Evolutionary conservation across 768 basidiomycete species (phyloP), one percentile per base, ranked within the genome.

Genomic region (Lactarius quietus): DNA sequence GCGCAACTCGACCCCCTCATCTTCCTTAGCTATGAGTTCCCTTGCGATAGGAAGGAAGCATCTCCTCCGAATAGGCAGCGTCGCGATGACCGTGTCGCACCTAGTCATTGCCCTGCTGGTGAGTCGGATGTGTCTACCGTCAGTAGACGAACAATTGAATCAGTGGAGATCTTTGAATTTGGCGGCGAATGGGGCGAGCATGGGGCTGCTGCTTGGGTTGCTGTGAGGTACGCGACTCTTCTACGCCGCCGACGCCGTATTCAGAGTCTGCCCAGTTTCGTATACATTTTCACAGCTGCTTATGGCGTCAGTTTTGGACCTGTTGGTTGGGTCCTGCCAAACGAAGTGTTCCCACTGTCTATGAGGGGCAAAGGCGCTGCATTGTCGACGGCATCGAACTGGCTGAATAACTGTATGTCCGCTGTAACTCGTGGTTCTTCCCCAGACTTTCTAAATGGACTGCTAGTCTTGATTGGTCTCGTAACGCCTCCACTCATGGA

Each of bases 301-400:
- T 93, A 92, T 72, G 92, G 91, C 0, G 75, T 87, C 43, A 89
- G 87, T 36, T 85, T 89, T 67, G 92, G 92, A 1, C 90, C 92
- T 0, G 82, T 93, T 66, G 87, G 86, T 3, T 94, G 92, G 92
- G 85, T 93, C 1, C 82, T 94, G 9, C 89, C 92, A 0, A 86
- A 84, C 67, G 92, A 95, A 75, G 86, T 95, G 2, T 93, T 93
- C 71, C 85, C 93, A 1, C 77, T 90, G 0, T 88, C 89, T 3
- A 81, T 90, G 76, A 81, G 92, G 67, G 88, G 89, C 69, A 87
- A 87, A 72, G 93, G 93, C 56, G 92, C 94, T 6, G 85, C 92
- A 28, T 71, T 95, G 26, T 86, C 90, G 23, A 93, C 92, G 2
- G 88, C 90, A 3, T 90, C 88, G n/a, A 91, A 90, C 69, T 93